Evolutionary conservation across 768 basidiomycete species (phyloP), one percentile per base, ranked within the genome.

Genomic region (Pisolithus microcarpus): DNA sequence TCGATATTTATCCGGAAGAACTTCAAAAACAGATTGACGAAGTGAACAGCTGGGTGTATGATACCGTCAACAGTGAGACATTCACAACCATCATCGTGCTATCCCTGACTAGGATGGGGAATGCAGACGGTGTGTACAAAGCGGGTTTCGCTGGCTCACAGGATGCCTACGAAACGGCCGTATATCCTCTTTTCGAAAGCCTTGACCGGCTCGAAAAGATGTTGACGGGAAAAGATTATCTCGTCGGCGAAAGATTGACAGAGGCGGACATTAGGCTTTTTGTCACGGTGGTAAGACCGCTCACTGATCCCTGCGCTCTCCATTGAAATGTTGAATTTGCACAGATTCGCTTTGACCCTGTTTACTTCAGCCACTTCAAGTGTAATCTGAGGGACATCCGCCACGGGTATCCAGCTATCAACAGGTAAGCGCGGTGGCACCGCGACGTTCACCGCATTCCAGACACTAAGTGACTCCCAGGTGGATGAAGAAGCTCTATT

Each of bases 351-450:
- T 94, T 93, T 68, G 92, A 95, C 59, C 83, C 85, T 1, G 94
- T 87, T 15, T 97, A 98, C 67, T 78, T 86, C 43, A 81, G 85
- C 0, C 90, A 92, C 65, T 98, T 98, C 79, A 97, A 97, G 60
- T 94, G 91, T 72, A 93, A 95, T 73, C 65, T 91, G 56, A 82
- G 85, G 28, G 82, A 79, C 39, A 88, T 96, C 62, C 89, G 94
- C 21, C 72, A 82, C 60, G 87, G 87, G 6, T 98, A 93, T 67
- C 93, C 94, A 18, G 77, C 82, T 44, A 78, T 96, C 45, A 79
- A 97, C 70, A 63, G 64, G 81, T 61, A 28, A 56, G 56, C 36
- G 34, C 13, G 34, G 34, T 31, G 50, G 7, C 15, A 24, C 39
- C 6, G 1, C 30, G n/a, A n/a, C n/a, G n/a, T 31, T 34, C 1